Evolutionary conservation across 495 filamentous ascomycete genomes (phyloP), one percentile per base, ranked within the genome.

Genomic region (Neurospora terricola): DNA sequence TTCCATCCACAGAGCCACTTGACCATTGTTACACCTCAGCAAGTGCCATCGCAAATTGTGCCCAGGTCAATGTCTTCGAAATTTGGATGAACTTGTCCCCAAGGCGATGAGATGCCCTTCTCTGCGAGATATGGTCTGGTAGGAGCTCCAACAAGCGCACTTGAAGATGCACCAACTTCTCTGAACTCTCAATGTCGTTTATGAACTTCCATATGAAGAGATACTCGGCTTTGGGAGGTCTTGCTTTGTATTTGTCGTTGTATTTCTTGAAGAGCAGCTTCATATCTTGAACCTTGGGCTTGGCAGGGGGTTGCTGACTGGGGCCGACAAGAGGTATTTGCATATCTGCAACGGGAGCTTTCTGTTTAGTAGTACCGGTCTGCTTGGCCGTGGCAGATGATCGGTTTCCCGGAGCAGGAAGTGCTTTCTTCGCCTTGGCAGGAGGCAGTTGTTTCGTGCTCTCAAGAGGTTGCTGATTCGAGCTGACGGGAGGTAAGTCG

Each of bases 191-290:
- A 27, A 81, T 77, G 37, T 71, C 70, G 69, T 66, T 70, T 23
- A 81, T 39, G 48, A 81, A 80, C 21, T 72, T 45, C 78, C 75
- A 78, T 34, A 81, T 77, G 23, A 78, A 78, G 0, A 21, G 36
- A 3, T 70, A 72, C n/a, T 81, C 78, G 11, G 75, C 73, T 5
- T n/a, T 71, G 23, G 79, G 76, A 5, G 72, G 73, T 30, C 48
- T 72, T 62, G 62, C 38, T 21, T 75, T 76, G 72, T 78, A 79
- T 30, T 66, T 18, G 9, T 75, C 42, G 9, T 72, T 71, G 71
- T 72, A 79, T 37, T 71, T 6, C n/a, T 45, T 39, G 42, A 76
- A 75, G 73, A 78, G 74, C 5, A 70, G 34, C 18, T 70, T 71
- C 27, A 79, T 43, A 30, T 76, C 72, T 18, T 77, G 71, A 10